Conservation (phyloP, 345 rosid genomes). For the Aethionema arabicum region DNA sequence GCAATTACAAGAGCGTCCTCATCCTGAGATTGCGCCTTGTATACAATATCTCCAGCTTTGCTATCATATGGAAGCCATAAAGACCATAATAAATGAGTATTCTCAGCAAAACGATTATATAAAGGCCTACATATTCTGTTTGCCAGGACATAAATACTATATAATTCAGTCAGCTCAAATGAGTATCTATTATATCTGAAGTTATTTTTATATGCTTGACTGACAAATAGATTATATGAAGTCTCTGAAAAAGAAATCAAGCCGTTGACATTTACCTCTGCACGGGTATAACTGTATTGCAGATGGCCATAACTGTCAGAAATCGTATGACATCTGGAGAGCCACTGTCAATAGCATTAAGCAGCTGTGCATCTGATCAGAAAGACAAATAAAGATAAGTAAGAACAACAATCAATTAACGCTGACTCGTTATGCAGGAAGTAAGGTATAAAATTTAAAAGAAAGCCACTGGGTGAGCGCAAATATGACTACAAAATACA, state of each 20-base stretch:
- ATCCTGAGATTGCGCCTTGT: conserved; percentile 98
- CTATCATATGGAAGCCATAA: conserved; percentile 40
- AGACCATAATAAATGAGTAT: conserved; percentile 13
- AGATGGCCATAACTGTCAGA: conserved; percentile 91
- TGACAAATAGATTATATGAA: conserved; percentile 4
- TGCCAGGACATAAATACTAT: no score
- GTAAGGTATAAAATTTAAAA: conserved; percentile 1
- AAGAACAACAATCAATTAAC: conserved; percentile 18
- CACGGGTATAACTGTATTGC: conserved; percentile 90
- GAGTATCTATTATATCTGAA: neutral
- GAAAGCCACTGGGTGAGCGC: conserved; percentile 10
- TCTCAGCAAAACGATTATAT: neutral
- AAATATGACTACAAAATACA: conserved; percentile 7
- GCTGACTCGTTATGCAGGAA: conserved; percentile 24
- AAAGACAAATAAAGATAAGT: conserved; percentile 18
- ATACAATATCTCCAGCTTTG: conserved; percentile 72
- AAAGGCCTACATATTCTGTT: no score
- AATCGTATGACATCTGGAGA: conserved; percentile 79
- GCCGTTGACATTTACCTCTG: conserved; percentile 52
- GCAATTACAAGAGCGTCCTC: conserved; percentile 98
- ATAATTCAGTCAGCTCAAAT: neutral
- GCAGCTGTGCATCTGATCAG: conserved; percentile 61
- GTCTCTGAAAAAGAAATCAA: neutral
- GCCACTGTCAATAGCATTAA: conserved; percentile 68
- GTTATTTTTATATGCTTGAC: neutral